Evolutionary conservation across 805 yeast species (phyloP), one percentile per base, ranked within the genome.

Genomic region (Myxozyma udenii): DNA sequence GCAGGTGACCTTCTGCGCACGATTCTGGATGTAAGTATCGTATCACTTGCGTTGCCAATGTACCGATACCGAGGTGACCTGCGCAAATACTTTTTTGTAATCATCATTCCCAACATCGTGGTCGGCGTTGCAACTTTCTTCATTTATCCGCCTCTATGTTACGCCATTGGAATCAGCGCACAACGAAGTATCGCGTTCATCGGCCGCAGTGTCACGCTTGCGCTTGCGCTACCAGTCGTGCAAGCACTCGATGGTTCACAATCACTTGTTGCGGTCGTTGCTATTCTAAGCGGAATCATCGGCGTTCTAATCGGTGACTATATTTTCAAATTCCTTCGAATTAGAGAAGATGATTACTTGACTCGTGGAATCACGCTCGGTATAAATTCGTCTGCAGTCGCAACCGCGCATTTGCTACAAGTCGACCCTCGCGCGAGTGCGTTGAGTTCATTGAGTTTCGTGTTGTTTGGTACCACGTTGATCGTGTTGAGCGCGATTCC

Each of bases 341-440:
- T 86, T 4, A 73, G 79, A 4, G 74, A 75, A 26, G 77, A 78
- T 60, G 93, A 86, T 64, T 85, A 78, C 63, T 82, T 86, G 5
- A 82, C 88, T 0, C 68, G 89, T 56, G 95, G 95, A 2, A 79
- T 85, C 18, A 81, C 88, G 0, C 68, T 85, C 44, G 95, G 95
- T 3, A 76, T 84, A 45, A 84, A 83, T 62, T 84, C 90, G 63
- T 87, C 90, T 7, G 95, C 95, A 0, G 84, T 86, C 45, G 87
- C 89, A 3, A 84, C 95, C 2, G 90, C 91, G 0, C 84, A 84
- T 66, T 68, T 86, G 42, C 67, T 86, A 32, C 78, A 78, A 24
- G 75, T 76, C 28, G 89, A 85, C 62, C 85, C 93, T 12, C 72
- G 91, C 59, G 91, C 93, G 14, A 90, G 89, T 1, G 87, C 89